Base-by-base conservation (phyloP, 2,329 filamentous ascomycete species). In the Fusarium graminum region DNA sequence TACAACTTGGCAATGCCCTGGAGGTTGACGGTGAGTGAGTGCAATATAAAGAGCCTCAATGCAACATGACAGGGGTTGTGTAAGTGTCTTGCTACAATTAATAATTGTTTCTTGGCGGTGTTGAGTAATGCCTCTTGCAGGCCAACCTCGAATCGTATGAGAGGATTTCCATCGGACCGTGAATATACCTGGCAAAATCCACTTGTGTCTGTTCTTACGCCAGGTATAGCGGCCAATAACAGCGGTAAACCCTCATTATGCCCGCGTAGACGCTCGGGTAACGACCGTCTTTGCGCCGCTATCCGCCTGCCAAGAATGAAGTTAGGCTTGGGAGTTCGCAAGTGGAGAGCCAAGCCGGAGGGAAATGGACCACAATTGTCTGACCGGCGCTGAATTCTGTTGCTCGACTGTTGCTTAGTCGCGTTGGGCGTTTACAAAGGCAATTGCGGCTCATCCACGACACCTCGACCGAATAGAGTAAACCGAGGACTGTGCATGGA, bases 201-300 rank as follows among this genome's bases (percentile, higher is more conserved):
- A 46, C 55, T 6, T n/a, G 42, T 4, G 12, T 7, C 22, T 13
- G n/a, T 12, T 29, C 28, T 29, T 7, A 29, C 28, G 22, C 22
- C 22, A 22, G 28, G 28, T 29, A 29, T 9, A 9, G 28, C 7
- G n/a, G 19, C 49, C 49, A 52, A 28, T 52, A 12, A 44, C 28
- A n/a, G 25, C 25, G 49, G 55, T 44, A 63, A 57, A 63, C 51
- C 59, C 59, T 63, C 59, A 22, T 29, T 63, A 63, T 50, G 43
- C 34, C 59, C 59, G 59, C 32, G 6, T 57, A 63, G 30, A 51
- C 59, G 51, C 59, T 63, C 59, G 54, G 54, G 19, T 57, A 55
- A 45, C 25, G 36, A 36, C 49, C 54, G 38, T 52, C 22, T 28
- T 54, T 53, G 42, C 30, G 30, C 51, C 51, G 51, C n/a, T 32